Evolutionary conservation across 2,329 filamentous ascomycete genomes (phyloP), one percentile per base, ranked within the genome.

Genomic region (Fusarium setosum): DNA sequence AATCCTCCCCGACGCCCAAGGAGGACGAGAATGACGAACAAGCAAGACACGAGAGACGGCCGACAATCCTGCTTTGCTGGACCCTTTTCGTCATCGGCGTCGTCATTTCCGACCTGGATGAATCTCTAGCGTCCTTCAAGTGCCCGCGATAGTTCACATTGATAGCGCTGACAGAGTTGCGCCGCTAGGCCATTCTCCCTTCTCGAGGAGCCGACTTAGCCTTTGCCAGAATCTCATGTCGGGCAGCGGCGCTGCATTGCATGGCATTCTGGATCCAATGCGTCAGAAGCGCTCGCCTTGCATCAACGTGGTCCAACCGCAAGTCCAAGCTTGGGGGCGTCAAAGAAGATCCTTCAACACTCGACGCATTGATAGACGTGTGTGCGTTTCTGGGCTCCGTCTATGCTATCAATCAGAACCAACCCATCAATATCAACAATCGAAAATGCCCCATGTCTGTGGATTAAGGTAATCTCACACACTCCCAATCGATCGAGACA

Each of bases 301-400:
- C 63, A 67, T 63, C 68, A 54, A 71, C 68, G 68, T 68, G 61
- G 65, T 37, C 68, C 68, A 70, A 70, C 63, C 51, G 63, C 59
- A 59, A 56, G 58, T 47, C 49, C 57, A 60, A 29, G 48, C 31
- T 57, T 38, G 35, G 50, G 26, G 50, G 47, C 45, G 53, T 50
- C 41, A 29, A 41, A 63, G 32, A 38, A 49, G 54, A 67, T 67
- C 58, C 61, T 67, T 60, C 56, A 63, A 61, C 56, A 42, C 44
- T 48, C 50, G 47, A 41, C 40, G 42, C 17, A 26, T 12, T 29
- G 26, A 12, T 9, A 8, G 44, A 34, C 44, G 23, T 48, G 44
- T 48, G 44, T 26, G 26, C 12, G 9, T 8, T 12, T 12, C 12
- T 29, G 26, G 12, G 12, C 26, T 29, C 26, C 9, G 9, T 8